These are phyloP conservation scores for Backusella morwellensis DNA, from an alignment of 192 early-diverging fungal species.

Conservation along the genomic window DNA sequence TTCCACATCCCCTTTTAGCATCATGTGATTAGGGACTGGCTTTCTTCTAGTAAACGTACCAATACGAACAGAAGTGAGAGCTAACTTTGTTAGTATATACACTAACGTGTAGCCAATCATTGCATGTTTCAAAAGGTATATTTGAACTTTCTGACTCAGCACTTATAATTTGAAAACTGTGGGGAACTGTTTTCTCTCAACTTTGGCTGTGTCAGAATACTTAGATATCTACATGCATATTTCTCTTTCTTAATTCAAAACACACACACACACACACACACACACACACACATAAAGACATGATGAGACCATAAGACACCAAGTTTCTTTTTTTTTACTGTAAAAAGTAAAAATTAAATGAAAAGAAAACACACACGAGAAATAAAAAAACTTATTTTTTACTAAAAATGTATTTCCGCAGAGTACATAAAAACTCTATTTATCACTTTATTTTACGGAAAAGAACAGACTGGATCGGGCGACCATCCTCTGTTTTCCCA, in stretches of 20 bases:
- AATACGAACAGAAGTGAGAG: not conserved
- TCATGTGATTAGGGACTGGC: conserved; percentile 1
- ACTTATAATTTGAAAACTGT: not conserved
- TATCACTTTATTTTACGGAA: conserved; percentile 17
- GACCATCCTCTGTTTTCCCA: conserved; percentile 38
- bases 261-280: too few relatives aligned
- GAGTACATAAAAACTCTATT: not conserved
- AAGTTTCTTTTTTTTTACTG: not conserved
- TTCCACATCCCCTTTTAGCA: not conserved
- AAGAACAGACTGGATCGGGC: conserved; percentile 39
- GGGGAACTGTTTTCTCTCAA: not conserved
- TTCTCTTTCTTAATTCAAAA: too few relatives aligned
- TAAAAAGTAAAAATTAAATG: not conserved
- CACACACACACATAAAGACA: too few relatives aligned
- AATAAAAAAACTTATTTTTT: not conserved
- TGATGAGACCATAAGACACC: not conserved
- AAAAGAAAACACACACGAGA: not conserved
- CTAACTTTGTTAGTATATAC: not conserved
- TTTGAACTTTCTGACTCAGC: not conserved
- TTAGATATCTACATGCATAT: too few relatives aligned
- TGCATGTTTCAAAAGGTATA: not conserved
- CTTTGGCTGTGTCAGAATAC: not conserved
- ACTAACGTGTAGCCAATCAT: not conserved
- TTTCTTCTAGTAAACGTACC: not conserved
- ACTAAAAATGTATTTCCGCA: not conserved